Percentiles rank a stretch among this genome's conserved stretches.
Conservation (phyloP, 306 rosid species). For the Hippophae tibetana region DNA sequence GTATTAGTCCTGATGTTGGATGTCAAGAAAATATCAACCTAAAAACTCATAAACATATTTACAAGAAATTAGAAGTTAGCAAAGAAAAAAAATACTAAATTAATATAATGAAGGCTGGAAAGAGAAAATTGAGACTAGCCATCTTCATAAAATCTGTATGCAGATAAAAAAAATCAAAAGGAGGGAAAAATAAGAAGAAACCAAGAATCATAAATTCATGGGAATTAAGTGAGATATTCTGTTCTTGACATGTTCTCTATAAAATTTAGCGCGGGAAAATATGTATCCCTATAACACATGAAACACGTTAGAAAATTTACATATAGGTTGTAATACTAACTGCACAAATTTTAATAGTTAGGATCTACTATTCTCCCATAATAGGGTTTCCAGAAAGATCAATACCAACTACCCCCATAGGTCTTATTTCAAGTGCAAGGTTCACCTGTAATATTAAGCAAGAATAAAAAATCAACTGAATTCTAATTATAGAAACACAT, state of each 20-base stretch:
- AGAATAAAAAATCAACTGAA: too few species aligned
- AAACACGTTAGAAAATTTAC: too few species aligned
- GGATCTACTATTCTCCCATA: too few species aligned
- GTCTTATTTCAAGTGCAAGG: too few species aligned
- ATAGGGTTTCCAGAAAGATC: too few species aligned
- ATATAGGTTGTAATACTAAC: too few species aligned
- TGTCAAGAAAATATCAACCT: slow-evolving; percentile 97
- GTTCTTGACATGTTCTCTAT: not conserved
- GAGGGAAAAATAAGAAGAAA: not conserved
- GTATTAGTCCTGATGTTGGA: slow-evolving; percentile 71
- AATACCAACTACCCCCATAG: too few species aligned
- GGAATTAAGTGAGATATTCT: not conserved
- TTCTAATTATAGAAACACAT: too few species aligned
- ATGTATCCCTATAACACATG: too few species aligned
- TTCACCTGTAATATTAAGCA: too few species aligned
- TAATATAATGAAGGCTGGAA: slow-evolving; percentile 1
- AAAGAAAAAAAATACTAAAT: not conserved
- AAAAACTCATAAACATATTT: slow-evolving; percentile 23
- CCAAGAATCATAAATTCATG: slow-evolving; percentile 1
- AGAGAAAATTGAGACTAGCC: not conserved
- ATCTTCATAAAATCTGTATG: not conserved
- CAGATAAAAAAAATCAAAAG: not conserved
- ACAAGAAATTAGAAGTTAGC: slow-evolving; percentile 1
- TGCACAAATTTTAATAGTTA: too few species aligned
- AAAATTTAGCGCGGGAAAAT: too few species aligned